phyloP scores from a whole-genome alignment of 768 basidiomycete genomes.

The Cystoderma amianthinum region DNA sequence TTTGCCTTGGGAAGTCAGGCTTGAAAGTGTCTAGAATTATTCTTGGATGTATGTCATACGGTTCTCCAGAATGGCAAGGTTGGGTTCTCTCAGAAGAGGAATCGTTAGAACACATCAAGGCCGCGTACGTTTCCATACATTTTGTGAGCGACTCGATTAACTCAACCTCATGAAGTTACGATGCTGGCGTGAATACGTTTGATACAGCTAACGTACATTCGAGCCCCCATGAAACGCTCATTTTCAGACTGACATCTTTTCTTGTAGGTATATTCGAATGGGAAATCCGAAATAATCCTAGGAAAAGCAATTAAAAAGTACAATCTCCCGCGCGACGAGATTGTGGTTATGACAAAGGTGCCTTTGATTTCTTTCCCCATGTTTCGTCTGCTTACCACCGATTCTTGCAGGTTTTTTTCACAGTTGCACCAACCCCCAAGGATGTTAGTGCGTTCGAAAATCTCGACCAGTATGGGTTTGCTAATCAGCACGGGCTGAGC shows the following conservation, averaged over 20 bases:
- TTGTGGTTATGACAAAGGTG: constrained; percentile 72
- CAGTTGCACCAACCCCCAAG: constrained; percentile 18
- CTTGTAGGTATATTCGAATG: constrained; percentile 59
- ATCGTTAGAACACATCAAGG: constrained; percentile 45
- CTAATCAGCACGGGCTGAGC: constrained; percentile 44
- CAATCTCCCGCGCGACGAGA: constrained; percentile 60
- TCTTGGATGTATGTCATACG: constrained; percentile 58
- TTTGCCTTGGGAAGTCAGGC: constrained; percentile 43
- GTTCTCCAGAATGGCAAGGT: constrained; percentile 39
- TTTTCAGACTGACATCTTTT: background rate
- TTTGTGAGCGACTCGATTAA: background rate
- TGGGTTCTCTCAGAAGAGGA: constrained; percentile 44
- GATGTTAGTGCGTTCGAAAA: constrained; percentile 2
- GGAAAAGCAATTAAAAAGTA: constrained; percentile 68
- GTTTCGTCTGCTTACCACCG: no score
- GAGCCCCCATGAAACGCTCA: background rate
- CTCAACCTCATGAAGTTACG: constrained; percentile 28
- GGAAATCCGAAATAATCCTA: constrained; percentile 58
- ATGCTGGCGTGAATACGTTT: constrained; percentile 57
- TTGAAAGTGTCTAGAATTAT: constrained; percentile 61
- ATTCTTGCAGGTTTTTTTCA: constrained; percentile 31
- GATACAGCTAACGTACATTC: constrained; percentile 43
- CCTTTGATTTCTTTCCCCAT: background rate
- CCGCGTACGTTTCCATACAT: constrained; percentile 3
- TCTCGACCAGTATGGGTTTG: constrained; percentile 36